Base-by-base conservation (phyloP, 345 rosid species). In the Turnera subulata region DNA sequence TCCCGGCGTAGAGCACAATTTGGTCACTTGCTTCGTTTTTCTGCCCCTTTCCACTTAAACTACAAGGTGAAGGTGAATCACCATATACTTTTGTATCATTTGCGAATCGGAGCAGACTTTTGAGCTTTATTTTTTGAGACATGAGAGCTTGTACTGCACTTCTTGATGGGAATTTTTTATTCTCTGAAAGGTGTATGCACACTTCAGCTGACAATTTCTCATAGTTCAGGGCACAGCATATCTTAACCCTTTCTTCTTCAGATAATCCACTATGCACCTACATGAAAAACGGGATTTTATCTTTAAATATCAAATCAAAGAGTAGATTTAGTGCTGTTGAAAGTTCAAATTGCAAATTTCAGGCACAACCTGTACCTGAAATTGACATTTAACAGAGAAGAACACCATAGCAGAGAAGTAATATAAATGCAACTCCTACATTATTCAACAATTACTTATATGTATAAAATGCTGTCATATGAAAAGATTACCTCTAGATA, bases 231-330 rank as follows among this genome's bases (percentile, higher is more conserved):
- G 81, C 71, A 61, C 73, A 55, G 51, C 78, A 75, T 52, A 89
- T 62, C 72, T 77, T 84, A 64, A 73, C 67, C 80, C 76, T 93
- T 61, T 87, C 94, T 2, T 81, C 94, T 53, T 80, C 86, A 24
- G 79, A 71, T 72, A 89, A 64, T 67, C 82, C 88, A 29, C 78
- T 15, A 55, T 89, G 97, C 53, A 85, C 90, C 99, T 93, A n/a
- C 33, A 52, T 16, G 16, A 45, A 46, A 53, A 29, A 29, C 4
- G 5, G 8, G 35, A 29, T 29, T 29, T 4, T 4, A 29, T 29
- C 35, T 29, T 8, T 3, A 29, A 29, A 4, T 3, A 4, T 4
- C 35, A 8, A 29, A 8, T 29, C 4, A 3, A 29, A 29, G 35
- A 29, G 35, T 4, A 29, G 35, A 29, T 29, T 29, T 29, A 8